Percentiles rank a stretch among this genome's conserved stretches.
Conservation (phyloP, 2,329 filamentous ascomycete genomes). For the Xylaria sp. region DNA sequence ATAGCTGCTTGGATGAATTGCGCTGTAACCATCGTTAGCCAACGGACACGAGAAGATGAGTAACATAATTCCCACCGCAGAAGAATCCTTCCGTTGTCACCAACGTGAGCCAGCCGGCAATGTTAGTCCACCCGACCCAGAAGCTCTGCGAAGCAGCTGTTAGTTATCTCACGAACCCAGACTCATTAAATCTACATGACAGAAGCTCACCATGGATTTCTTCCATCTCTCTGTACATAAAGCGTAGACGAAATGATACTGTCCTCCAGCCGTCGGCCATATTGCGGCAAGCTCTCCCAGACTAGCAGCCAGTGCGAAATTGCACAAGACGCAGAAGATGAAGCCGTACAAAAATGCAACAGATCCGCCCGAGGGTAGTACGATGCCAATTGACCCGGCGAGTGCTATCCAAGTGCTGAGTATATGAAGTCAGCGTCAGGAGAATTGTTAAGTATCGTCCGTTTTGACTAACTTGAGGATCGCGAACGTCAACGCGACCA, state of each 20-base stretch:
- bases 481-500: slow-evolving; percentile 57
- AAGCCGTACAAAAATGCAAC: slow-evolving; percentile 58
- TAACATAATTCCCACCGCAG: slow-evolving; percentile 45
- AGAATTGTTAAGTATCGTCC: not conserved
- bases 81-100: slow-evolving; percentile 58
- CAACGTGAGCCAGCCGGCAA: slow-evolving; percentile 58
- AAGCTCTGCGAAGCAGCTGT: slow-evolving; percentile 51
- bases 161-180: not conserved
- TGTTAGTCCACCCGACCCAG: slow-evolving; percentile 57
- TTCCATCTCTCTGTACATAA: slow-evolving; percentile 54
- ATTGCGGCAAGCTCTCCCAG: slow-evolving; percentile 57
- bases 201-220: slow-evolving; percentile 48
- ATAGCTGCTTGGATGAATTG: slow-evolving; percentile 57
- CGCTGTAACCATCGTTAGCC: slow-evolving; percentile 42
- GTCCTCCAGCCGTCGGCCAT: slow-evolving; percentile 59
- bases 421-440: slow-evolving; percentile 1
- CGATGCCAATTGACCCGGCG: slow-evolving; percentile 55
- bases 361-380: slow-evolving; percentile 55
- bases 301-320: slow-evolving; percentile 54
- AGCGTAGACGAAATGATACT: slow-evolving; percentile 58
- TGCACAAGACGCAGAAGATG: slow-evolving; percentile 58
- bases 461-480: slow-evolving; percentile 53
- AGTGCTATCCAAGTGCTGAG: slow-evolving; percentile 54
- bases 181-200: not conserved
- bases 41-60: not conserved